Evolutionary conservation across 2,329 filamentous ascomycete species (phyloP).

Genomic region (Hypoxylon sp.): DNA sequence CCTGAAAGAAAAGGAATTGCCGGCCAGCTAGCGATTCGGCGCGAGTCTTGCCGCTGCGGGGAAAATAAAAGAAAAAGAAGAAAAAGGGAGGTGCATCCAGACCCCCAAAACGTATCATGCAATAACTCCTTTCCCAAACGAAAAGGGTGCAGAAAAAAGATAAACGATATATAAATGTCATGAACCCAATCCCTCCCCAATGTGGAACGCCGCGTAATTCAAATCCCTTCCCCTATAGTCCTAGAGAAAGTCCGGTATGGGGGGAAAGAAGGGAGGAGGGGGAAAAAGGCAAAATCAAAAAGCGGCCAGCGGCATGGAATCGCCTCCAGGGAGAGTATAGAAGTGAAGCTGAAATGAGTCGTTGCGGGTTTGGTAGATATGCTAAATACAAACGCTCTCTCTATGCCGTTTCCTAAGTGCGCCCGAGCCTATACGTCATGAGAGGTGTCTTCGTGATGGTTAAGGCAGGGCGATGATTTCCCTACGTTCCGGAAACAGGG

Average conservation of each 20-base stretch:
- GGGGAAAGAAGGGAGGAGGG: too few species aligned
- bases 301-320: constrained; percentile 25
- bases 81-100: constrained; percentile 8
- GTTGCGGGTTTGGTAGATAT: constrained; percentile 28
- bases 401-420: constrained; percentile 33
- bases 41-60: constrained; percentile 31
- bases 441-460: constrained; percentile 19
- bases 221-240: constrained; percentile 24
- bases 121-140: constrained; percentile 21
- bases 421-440: constrained; percentile 36
- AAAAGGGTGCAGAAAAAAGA: constrained; percentile 5
- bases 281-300: constrained; percentile 25
- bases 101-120: constrained; percentile 16
- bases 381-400: constrained; percentile 39
- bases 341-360: constrained; percentile 27
- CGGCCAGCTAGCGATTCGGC: constrained; percentile 32
- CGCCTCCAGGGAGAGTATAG: constrained; percentile 25
- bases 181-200: constrained; percentile 3
- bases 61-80: constrained; percentile 11
- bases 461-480: constrained; percentile 9
- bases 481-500: constrained; percentile 20
- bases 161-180: constrained; percentile 15
- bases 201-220: constrained; percentile 33
- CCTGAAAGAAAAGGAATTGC: constrained; percentile 15
- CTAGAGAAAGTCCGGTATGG: constrained; percentile 34